phyloP scores from a whole-genome alignment of 140 eudicot species.

The Flaveria floridana region DNA sequence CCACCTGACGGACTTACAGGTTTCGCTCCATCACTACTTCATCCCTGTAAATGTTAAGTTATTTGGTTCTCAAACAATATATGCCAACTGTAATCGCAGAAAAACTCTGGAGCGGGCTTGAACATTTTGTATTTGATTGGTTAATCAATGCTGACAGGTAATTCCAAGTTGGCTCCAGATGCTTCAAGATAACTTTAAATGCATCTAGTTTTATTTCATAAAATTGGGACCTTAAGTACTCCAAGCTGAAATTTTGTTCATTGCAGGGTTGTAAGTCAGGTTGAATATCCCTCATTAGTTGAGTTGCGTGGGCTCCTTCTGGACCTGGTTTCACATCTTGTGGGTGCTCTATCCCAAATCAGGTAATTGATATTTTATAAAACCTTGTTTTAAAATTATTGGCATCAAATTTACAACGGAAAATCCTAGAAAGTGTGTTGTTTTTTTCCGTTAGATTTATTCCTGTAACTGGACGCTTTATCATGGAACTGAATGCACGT shows the following conservation, averaged over 20 bases:
- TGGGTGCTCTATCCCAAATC: slow-evolving; percentile 83
- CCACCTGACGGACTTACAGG: slow-evolving; percentile 94
- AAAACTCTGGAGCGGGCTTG: slow-evolving; percentile 89
- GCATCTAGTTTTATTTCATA: slow-evolving; percentile 1
- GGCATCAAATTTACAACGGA: not conserved
- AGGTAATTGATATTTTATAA: slow-evolving; percentile 44
- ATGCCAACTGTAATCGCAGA: slow-evolving; percentile 48
- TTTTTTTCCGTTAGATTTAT: slow-evolving; percentile 48
- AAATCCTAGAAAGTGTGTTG: slow-evolving; percentile 7
- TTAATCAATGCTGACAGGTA: slow-evolving; percentile 96
- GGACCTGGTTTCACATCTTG: slow-evolving; percentile 83
- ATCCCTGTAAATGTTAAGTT: slow-evolving; percentile 16
- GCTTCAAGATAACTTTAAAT: slow-evolving; percentile 1
- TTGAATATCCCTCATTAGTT: slow-evolving; percentile 84
- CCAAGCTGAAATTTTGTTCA: slow-evolving; percentile 1
- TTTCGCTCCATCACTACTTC: slow-evolving; percentile 27
- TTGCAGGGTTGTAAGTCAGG: slow-evolving; percentile 91
- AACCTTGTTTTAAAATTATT: not conserved
- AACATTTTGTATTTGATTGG: slow-evolving; percentile 95
- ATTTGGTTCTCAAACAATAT: slow-evolving; percentile 7
- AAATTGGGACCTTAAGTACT: not conserved
- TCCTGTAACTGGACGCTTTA: slow-evolving; percentile 80
- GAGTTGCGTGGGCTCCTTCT: slow-evolving; percentile 83
- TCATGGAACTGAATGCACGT: slow-evolving; percentile 90
- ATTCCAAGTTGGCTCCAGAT: slow-evolving; percentile 28